Evolutionary conservation across 2,329 filamentous ascomycete species (phyloP).

Genomic region (Aureobasidium subglaciale): DNA sequence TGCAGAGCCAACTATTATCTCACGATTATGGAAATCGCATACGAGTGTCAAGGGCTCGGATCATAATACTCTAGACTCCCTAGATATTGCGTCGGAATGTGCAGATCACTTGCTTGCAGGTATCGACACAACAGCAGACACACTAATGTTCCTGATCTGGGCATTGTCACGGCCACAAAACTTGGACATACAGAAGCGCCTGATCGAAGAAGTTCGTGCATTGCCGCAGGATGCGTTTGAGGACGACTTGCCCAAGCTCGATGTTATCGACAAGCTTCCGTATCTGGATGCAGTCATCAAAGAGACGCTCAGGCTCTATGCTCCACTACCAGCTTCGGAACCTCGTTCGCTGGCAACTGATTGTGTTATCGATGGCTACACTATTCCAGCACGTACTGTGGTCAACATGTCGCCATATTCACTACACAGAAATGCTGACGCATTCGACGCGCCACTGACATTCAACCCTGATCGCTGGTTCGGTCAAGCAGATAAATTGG

Average conservation of each 20-base stretch:
- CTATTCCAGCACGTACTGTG: constrained; percentile 31
- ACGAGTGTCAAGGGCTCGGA: constrained; percentile 9
- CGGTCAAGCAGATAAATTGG: constrained; percentile 25
- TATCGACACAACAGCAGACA: constrained; percentile 48
- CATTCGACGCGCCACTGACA: constrained; percentile 32
- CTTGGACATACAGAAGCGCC: constrained; percentile 36
- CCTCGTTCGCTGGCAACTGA: constrained; percentile 37
- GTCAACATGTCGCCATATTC: constrained; percentile 37
- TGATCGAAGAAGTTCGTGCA: constrained; percentile 37
- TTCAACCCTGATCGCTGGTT: constrained; percentile 35
- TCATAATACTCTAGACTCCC: constrained; percentile 28
- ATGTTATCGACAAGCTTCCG: constrained; percentile 25
- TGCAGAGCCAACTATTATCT: constrained; percentile 31
- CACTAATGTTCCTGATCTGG: constrained; percentile 46
- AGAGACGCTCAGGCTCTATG: constrained; percentile 33
- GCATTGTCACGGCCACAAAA: constrained; percentile 41
- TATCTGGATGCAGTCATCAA: constrained; percentile 28
- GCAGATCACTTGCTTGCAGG: constrained; percentile 49
- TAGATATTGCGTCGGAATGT: constrained; percentile 47
- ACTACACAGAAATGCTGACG: constrained; percentile 35
- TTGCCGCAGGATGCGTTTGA: constrained; percentile 5
- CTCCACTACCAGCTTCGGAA: constrained; percentile 46
- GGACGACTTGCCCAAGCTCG: constrained; percentile 34
- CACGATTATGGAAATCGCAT: constrained; percentile 32
- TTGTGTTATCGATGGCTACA: constrained; percentile 27